phyloP scores from a whole-genome alignment of 2,329 filamentous ascomycete species.

The Penicillium crustosum region DNA sequence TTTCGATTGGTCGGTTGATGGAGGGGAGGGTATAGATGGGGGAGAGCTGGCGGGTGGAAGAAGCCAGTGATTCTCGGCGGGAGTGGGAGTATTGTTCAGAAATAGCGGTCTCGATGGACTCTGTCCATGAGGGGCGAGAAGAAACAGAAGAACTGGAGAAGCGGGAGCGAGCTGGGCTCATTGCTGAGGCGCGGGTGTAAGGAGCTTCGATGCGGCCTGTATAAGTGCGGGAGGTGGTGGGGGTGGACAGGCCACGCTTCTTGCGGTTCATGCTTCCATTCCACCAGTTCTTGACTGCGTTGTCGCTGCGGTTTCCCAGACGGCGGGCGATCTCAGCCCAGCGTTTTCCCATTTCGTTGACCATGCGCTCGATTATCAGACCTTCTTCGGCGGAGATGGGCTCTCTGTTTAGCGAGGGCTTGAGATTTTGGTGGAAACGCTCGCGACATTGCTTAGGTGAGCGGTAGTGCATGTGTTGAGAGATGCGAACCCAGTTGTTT shows the following conservation, averaged over 20 bases:
- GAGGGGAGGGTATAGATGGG: slow-evolving; percentile 42
- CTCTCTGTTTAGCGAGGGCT: slow-evolving; percentile 69
- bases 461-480: slow-evolving; percentile 70
- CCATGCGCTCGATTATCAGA: slow-evolving; percentile 71
- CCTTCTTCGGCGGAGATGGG: slow-evolving; percentile 73
- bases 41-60: slow-evolving; percentile 35
- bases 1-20: slow-evolving; percentile 48
- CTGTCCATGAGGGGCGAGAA: slow-evolving; percentile 26
- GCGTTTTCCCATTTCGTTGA: slow-evolving; percentile 74
- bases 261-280: slow-evolving; percentile 88
- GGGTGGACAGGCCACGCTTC: slow-evolving; percentile 48
- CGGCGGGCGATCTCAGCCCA: slow-evolving; percentile 91
- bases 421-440: slow-evolving; percentile 90
- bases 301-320: slow-evolving; percentile 83
- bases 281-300: slow-evolving; percentile 98
- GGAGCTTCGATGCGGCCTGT: slow-evolving; percentile 42
- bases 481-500: slow-evolving; percentile 88
- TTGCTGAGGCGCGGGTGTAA: slow-evolving; percentile 36
- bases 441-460: slow-evolving; percentile 95
- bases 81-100: slow-evolving; percentile 20
- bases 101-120: slow-evolving; percentile 16
- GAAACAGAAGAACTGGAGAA: slow-evolving; percentile 28
- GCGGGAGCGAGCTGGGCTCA: slow-evolving; percentile 32
- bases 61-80: slow-evolving; percentile 27
- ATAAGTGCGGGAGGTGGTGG: slow-evolving; percentile 37